Percentiles rank a stretch among this genome's conserved stretches.
Conservation (phyloP, 2,329 filamentous ascomycete genomes). For the Harringtonia aguacate region DNA sequence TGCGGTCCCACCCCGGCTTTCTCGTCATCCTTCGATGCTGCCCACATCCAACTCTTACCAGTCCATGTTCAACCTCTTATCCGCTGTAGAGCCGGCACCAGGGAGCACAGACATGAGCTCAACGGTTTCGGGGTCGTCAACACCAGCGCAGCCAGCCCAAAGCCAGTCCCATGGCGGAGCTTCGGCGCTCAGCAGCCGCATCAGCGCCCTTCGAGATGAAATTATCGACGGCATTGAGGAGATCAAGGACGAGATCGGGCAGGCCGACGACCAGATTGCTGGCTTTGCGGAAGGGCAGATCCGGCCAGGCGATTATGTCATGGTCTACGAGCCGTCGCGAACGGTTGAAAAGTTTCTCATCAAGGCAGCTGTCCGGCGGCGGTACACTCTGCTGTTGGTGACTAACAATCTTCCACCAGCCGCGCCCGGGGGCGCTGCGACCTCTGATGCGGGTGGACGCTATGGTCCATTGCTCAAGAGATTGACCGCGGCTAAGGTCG, state of each 20-base stretch:
- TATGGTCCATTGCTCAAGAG: conserved; percentile 61
- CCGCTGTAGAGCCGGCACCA: conserved; percentile 39
- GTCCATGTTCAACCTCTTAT: conserved; percentile 82
- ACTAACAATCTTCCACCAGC: conserved; percentile 8
- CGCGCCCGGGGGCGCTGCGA: conserved; percentile 12
- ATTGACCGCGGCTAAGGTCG: conserved; percentile 65
- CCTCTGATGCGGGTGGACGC: conserved; percentile 13
- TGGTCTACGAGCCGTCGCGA: conserved; percentile 76
- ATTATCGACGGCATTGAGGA: conserved; percentile 91
- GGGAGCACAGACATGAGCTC: conserved; percentile 7
- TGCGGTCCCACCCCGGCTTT: background rate
- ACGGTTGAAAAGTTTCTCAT: conserved; percentile 86
- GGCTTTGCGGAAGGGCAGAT: conserved; percentile 84
- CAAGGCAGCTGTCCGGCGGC: conserved; percentile 77
- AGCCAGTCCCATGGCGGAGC: conserved; percentile 8
- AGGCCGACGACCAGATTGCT: conserved; percentile 89
- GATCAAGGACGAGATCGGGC: conserved; percentile 87
- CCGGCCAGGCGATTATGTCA: conserved; percentile 82
- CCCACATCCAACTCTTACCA: conserved; percentile 56
- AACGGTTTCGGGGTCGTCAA: conserved; percentile 32
- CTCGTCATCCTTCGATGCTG: conserved; percentile 19
- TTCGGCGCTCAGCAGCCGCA: conserved; percentile 28
- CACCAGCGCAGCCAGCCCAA: conserved; percentile 24
- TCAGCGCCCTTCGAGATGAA: conserved; percentile 72
- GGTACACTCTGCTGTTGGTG: conserved; percentile 82